Conservation (phyloP, 208 protist genomes). For the Spongospora subterranea region DNA sequence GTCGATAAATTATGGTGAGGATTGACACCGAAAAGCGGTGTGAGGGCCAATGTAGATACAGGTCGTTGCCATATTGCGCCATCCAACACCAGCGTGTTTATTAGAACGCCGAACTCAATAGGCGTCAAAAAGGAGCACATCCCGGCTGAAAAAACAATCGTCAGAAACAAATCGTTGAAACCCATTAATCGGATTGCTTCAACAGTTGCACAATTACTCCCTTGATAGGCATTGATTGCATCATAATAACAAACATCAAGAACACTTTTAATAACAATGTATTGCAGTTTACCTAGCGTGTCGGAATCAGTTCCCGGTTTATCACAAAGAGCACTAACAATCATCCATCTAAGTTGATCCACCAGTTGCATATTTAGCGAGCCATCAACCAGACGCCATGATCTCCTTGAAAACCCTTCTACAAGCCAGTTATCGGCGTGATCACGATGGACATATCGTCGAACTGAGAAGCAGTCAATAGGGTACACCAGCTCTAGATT, state of each 20-base stretch:
- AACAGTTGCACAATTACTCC: too few relatives aligned
- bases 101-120: slow-evolving; percentile 7
- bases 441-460: not conserved
- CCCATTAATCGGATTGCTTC: too few relatives aligned
- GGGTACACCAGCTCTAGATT: not conserved
- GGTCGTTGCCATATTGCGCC: not conserved
- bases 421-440: not conserved
- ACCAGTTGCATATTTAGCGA: not conserved
- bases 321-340: not conserved
- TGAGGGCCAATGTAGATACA: not conserved
- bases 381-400: not conserved
- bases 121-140: slow-evolving; percentile 5
- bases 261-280: too few relatives aligned
- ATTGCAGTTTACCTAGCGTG: not conserved
- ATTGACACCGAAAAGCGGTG: not conserved
- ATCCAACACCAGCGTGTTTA: slow-evolving; percentile 1
- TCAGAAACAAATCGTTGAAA: too few relatives aligned
- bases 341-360: not conserved
- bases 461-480: slow-evolving; percentile 4
- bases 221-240: too few relatives aligned
- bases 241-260: not conserved
- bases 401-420: not conserved
- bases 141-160: not conserved
- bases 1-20: not conserved
- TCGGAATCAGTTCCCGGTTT: not conserved